Base-by-base conservation (phyloP, 179 eudicot genomes). In the Beta lomatogona region DNA sequence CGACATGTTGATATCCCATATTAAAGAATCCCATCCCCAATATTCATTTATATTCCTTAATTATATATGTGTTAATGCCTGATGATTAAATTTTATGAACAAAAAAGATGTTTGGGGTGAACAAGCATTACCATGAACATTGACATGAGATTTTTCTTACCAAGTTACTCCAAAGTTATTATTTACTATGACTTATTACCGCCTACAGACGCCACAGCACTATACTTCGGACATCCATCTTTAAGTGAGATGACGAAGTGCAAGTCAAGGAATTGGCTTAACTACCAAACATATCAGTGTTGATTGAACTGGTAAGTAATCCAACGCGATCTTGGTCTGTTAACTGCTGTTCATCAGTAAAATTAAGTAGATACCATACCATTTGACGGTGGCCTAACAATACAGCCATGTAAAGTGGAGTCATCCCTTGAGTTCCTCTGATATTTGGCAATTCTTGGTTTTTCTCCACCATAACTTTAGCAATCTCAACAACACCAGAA, bases 371-470 rank as follows among this genome's bases (percentile, higher is more conserved):
- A 74, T 83, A 83, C 52, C 79, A 31, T 14, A 81, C 86, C 88
- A 85, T 85, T 22, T 81, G 77, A 3, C 31, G 66, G 19, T 88
- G 86, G 7, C 90, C 90, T 15, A 83, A 60, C 71, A 83, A 76
- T 14, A 83, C 88, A 2, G 86, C 88, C 85, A 85, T 85, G 15
- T 81, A 65, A 36, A 85, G 82, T 2, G 90, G 90, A 13, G 84
- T 85, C 76, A 83, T 84, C 21, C 76, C 72, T 53, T 83, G 84
- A 64, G 82, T 81, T 14, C 86, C 88, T 57, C 82, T 68, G 18
- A 87, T 81, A 67, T 76, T 61, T 6, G 86, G 80, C 77, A 85
- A 36, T 0, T 10, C 66, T 12, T 16, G 45, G 28, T 83, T 72
- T 83, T 81, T 85, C 5, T 76, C 66, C 9, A 85, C 82, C 89